Evolutionary conservation across 345 rosid species (phyloP), one percentile per base, ranked within the genome.

Genomic region (Aquilaria sinensis): DNA sequence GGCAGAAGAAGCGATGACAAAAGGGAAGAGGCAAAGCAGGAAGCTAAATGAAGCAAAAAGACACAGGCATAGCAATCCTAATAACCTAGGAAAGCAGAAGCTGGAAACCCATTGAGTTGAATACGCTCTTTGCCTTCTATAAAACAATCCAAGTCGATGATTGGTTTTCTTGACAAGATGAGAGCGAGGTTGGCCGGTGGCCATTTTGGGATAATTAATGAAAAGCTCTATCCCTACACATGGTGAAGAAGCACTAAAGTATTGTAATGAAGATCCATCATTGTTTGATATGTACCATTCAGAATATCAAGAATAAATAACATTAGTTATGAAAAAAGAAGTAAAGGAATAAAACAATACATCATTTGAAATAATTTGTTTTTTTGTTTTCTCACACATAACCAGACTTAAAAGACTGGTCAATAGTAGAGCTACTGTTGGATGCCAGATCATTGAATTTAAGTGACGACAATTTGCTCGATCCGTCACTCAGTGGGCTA

Each of bases 151-250:
- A 79, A 73, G 48, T 31, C 68, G 14, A 51, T 57, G 23, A 29
- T 50, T 56, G 69, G 58, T 61, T 80, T 78, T 59, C 90, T 87
- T 63, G 93, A 84, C 55, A 67, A 93, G 97, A 88, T 90, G 85
- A 78, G 79, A 70, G 93, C 89, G 4, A 81, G 76, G 70, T 71
- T 88, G 47, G 81, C 90, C 0, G 98, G 96, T 12, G 98, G 97
- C 0, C 93, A 93, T 70, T 93, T 93, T 64, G 78, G 98, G 77
- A 87, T 88, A 96, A 74, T 93, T 53, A 93, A 90, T 63, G 98
- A 90, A 75, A 93, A 87, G 75, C 88, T 93, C 43, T 93, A 89
- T 73, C 85, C 94, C 75, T 86, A 94, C 96, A 83, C 95, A 60
- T n/a, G 97, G 97, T n/a, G 64, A 85, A 73, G 97, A 90, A 67